Conservation (phyloP, 2,329 filamentous ascomycete species). For the Aspergillus udagawae region DNA sequence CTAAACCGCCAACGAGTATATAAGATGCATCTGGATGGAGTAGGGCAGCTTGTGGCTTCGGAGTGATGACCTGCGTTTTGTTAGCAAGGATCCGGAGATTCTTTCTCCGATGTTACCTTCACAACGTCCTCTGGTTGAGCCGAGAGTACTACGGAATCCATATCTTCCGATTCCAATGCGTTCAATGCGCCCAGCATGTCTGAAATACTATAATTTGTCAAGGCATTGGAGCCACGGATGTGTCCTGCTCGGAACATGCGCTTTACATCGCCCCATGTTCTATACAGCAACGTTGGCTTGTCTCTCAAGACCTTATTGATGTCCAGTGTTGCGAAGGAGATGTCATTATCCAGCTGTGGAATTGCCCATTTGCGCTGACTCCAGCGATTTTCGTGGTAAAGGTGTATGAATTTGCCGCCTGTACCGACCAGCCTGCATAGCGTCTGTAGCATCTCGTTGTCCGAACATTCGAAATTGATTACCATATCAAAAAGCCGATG, state of each 20-base stretch:
- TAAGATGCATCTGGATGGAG: conserved; percentile 18
- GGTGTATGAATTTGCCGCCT: conserved; percentile 30
- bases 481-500: conserved; percentile 12
- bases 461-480: conserved; percentile 6
- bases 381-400: conserved; percentile 5
- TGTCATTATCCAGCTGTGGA: conserved; percentile 2
- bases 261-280: conserved; percentile 11
- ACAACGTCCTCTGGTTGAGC: conserved; percentile 7
- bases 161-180: conserved; percentile 1
- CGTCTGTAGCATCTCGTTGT: neutral
- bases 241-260: conserved; percentile 10
- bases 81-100: neutral
- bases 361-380: neutral
- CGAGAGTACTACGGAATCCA: conserved; percentile 5
- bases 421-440: conserved; percentile 20
- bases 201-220: conserved; percentile 8
- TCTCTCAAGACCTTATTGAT: conserved; percentile 9
- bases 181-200: conserved; percentile 10
- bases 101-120: conserved; percentile 3
- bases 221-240: conserved; percentile 5
- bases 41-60: neutral
- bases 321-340: conserved; percentile 13
- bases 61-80: neutral
- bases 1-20: conserved; percentile 25
- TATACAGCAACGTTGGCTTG: neutral